Percentiles rank a stretch among this genome's conserved stretches.
phyloP scores from a whole-genome alignment of 2,329 filamentous ascomycete genomes.

The Geosmithia putterillii region DNA sequence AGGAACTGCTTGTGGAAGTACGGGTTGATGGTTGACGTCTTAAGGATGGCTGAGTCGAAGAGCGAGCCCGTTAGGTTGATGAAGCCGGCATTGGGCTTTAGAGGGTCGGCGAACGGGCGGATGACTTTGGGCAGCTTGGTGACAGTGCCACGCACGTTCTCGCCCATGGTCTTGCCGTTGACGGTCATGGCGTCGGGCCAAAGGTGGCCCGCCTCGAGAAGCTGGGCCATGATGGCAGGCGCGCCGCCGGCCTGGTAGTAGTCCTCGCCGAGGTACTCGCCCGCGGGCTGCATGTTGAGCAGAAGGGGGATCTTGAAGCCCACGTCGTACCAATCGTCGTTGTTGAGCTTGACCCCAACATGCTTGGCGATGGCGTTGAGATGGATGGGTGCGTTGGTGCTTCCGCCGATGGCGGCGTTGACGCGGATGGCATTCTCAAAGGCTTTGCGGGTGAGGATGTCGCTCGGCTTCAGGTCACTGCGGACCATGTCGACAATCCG shows the following conservation, averaged over 20 bases:
- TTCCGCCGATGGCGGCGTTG: conserved; percentile 43
- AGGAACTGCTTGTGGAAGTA: conserved; percentile 31
- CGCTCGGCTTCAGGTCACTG: conserved; percentile 33
- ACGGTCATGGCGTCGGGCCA: conserved; percentile 27
- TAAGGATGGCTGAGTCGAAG: conserved; percentile 40
- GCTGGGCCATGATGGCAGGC: conserved; percentile 38
- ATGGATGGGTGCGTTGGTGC: conserved; percentile 44
- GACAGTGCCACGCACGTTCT: conserved; percentile 28
- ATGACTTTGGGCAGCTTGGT: conserved; percentile 38
- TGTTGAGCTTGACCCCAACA: conserved; percentile 32
- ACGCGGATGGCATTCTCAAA: conserved; percentile 44
- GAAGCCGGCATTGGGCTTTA: conserved; percentile 38
- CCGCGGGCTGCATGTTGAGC: conserved; percentile 41
- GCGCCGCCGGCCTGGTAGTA: conserved; percentile 40
- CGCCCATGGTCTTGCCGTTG: conserved; percentile 30
- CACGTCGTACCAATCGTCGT: conserved; percentile 41
- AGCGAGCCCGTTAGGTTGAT: conserved; percentile 32
- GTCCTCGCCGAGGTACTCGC: conserved; percentile 38
- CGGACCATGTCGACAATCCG: conserved; percentile 38
- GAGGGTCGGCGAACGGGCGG: conserved; percentile 26
- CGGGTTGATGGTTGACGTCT: conserved; percentile 34
- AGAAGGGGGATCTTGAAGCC: conserved; percentile 37
- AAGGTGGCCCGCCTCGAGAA: conserved; percentile 33
- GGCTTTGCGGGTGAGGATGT: conserved; percentile 40
- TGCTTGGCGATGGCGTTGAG: conserved; percentile 41